Percentiles rank a stretch among this genome's conserved stretches.
These are phyloP conservation scores for Stygiomarasmius scandens DNA, from an alignment of 1,284 basidiomycete genomes.

Conservation along the genomic window DNA sequence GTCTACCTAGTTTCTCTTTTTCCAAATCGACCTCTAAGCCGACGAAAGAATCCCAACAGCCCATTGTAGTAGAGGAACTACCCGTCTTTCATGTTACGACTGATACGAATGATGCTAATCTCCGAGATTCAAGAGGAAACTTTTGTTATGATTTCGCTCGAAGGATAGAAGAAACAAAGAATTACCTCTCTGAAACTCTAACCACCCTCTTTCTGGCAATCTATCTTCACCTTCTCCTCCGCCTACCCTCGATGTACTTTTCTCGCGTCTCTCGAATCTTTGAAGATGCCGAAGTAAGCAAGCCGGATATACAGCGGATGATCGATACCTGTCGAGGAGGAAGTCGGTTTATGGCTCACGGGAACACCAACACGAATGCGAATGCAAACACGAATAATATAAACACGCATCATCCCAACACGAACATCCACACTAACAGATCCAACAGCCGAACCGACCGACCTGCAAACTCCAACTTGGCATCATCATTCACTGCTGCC, in stretches of 20 bases:
- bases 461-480: not conserved
- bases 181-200: not conserved
- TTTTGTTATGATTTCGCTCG: too few species aligned
- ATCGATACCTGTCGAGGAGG: slow-evolving; percentile 49
- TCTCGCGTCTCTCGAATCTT: slow-evolving; percentile 72
- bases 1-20: slow-evolving; percentile 21
- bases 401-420: too few species aligned
- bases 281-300: slow-evolving; percentile 73
- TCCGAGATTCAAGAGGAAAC: too few species aligned
- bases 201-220: slow-evolving; percentile 32
- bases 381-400: slow-evolving; percentile 3
- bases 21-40: slow-evolving; percentile 10
- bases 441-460: not conserved
- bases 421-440: not conserved
- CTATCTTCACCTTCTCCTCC: slow-evolving; percentile 65
- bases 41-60: not conserved
- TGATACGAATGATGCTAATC: not conserved
- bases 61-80: slow-evolving; percentile 7
- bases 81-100: not conserved
- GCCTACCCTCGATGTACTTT: slow-evolving; percentile 74
- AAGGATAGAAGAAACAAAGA: not conserved
- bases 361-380: not conserved
- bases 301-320: slow-evolving; percentile 71
- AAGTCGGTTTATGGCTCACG: slow-evolving; percentile 7
- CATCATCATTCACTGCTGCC: not conserved